These are phyloP conservation scores for Geotrichum citri-aurantii DNA, from an alignment of 1,139 yeast genomes.

Conservation along the genomic window DNA sequence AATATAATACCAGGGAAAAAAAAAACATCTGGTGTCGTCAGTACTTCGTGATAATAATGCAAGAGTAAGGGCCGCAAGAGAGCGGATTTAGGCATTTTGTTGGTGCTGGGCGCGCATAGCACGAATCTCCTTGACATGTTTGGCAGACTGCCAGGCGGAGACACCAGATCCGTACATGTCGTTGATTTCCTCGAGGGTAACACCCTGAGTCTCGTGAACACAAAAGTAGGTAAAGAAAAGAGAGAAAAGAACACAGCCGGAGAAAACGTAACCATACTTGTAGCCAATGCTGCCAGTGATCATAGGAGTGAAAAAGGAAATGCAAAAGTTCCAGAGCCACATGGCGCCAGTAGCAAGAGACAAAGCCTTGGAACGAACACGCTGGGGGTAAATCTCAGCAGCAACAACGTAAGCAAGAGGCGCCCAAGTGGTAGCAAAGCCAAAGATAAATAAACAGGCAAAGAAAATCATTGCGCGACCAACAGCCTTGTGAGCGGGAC, in stretches of 20 bases:
- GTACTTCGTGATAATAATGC: not conserved
- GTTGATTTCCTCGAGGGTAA: slow-evolving; percentile 69
- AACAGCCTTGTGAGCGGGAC: slow-evolving; percentile 36
- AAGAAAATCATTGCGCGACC: slow-evolving; percentile 76
- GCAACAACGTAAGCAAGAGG: slow-evolving; percentile 75
- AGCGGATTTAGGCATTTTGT: not conserved
- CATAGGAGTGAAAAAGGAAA: slow-evolving; percentile 70
- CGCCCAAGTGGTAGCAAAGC: slow-evolving; percentile 85
- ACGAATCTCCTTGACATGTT: not conserved
- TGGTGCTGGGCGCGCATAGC: slow-evolving; percentile 4
- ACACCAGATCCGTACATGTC: slow-evolving; percentile 41
- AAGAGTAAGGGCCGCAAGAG: not conserved
- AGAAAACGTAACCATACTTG: slow-evolving; percentile 38
- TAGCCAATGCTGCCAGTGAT: slow-evolving; percentile 51
- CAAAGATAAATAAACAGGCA: slow-evolving; percentile 72
- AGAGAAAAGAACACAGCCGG: slow-evolving; percentile 54
- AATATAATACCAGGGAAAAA: too few species aligned
- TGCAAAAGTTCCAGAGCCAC: slow-evolving; percentile 43
- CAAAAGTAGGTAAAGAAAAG: slow-evolving; percentile 58
- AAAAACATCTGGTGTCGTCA: not conserved
- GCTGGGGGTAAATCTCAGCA: slow-evolving; percentile 73
- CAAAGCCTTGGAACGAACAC: slow-evolving; percentile 76
- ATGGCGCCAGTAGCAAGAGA: slow-evolving; percentile 36
- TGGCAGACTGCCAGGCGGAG: slow-evolving; percentile 32
- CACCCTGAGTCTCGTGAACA: slow-evolving; percentile 70